Percentiles rank a stretch among this genome's conserved stretches.
Conservation (phyloP, 2,329 filamentous ascomycete species). For the Colletotrichum sp. region DNA sequence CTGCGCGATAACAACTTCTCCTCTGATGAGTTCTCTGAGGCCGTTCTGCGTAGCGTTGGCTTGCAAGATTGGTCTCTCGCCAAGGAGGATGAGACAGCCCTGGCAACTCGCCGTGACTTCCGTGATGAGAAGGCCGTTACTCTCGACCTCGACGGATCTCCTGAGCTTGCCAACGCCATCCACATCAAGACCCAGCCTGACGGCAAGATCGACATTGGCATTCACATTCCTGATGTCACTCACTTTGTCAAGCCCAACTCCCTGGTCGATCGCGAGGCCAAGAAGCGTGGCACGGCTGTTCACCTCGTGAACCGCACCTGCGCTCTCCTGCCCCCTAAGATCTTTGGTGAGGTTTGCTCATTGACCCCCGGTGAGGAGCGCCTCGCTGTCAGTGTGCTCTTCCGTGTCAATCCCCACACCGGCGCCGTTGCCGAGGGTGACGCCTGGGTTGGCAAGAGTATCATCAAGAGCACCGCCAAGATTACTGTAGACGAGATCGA, state of each 20-base stretch:
- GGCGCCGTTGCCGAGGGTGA: slow-evolving; percentile 83
- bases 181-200: slow-evolving; percentile 86
- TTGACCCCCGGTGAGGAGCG: slow-evolving; percentile 87
- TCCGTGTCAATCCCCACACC: slow-evolving; percentile 84
- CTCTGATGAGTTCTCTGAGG: slow-evolving; percentile 96
- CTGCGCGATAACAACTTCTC: slow-evolving; percentile 99
- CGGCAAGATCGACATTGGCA: slow-evolving; percentile 89
- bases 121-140: slow-evolving; percentile 88
- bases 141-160: slow-evolving; percentile 85
- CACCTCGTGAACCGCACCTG: slow-evolving; percentile 89
- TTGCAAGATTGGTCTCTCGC: slow-evolving; percentile 89
- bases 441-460: slow-evolving; percentile 90
- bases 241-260: slow-evolving; percentile 98
- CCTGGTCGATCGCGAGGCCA: slow-evolving; percentile 93
- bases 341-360: slow-evolving; percentile 88
- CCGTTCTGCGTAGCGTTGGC: slow-evolving; percentile 90
- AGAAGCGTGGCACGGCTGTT: slow-evolving; percentile 96
- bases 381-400: slow-evolving; percentile 90
- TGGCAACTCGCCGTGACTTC: slow-evolving; percentile 86
- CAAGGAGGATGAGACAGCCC: slow-evolving; percentile 77
- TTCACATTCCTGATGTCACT: slow-evolving; percentile 93
- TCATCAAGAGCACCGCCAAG: slow-evolving; percentile 91
- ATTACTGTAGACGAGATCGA: slow-evolving; percentile 88
- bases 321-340: slow-evolving; percentile 86
- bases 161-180: slow-evolving; percentile 89